Conservation (phyloP, 352 stramenopile species). For the Globisporangium iwayamae region DNA sequence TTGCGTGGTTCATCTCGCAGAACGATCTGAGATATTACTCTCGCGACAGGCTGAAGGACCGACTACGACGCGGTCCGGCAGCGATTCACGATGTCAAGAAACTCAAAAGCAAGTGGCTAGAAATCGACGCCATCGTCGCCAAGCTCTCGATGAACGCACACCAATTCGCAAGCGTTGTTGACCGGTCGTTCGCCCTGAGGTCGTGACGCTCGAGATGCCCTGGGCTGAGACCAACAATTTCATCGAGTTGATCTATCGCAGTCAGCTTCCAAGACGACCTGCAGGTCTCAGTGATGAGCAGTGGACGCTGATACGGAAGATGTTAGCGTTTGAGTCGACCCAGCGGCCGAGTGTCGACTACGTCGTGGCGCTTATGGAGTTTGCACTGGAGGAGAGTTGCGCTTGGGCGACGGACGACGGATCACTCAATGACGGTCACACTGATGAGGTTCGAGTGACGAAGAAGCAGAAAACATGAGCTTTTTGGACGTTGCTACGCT, state of each 20-base stretch:
- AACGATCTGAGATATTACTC: background rate
- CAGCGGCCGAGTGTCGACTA: background rate
- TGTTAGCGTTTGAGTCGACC: slow-evolving; percentile 4
- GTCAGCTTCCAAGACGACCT: background rate
- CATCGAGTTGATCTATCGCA: background rate
- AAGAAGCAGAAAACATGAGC: too few relatives aligned
- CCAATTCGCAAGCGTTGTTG: background rate
- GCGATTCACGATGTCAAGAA: background rate
- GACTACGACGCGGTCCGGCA: background rate
- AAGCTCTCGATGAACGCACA: background rate
- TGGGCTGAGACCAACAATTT: background rate
- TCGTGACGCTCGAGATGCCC: background rate
- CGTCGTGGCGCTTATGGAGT: background rate
- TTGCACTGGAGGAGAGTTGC: background rate
- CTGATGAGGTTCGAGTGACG: too few relatives aligned
- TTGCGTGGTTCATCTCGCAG: slow-evolving; percentile 3
- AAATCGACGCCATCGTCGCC: background rate
- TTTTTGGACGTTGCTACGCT: too few relatives aligned
- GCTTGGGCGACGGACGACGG: too few relatives aligned
- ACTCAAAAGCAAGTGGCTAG: background rate
- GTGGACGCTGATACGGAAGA: background rate
- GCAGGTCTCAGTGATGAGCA: slow-evolving; percentile 3
- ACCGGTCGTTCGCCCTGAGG: background rate
- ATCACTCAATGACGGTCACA: too few relatives aligned
- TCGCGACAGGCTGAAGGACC: background rate